Percentiles rank a stretch among this genome's conserved stretches.
Conservation (phyloP, 768 basidiomycete species). For the Tulasnella sp. region DNA sequence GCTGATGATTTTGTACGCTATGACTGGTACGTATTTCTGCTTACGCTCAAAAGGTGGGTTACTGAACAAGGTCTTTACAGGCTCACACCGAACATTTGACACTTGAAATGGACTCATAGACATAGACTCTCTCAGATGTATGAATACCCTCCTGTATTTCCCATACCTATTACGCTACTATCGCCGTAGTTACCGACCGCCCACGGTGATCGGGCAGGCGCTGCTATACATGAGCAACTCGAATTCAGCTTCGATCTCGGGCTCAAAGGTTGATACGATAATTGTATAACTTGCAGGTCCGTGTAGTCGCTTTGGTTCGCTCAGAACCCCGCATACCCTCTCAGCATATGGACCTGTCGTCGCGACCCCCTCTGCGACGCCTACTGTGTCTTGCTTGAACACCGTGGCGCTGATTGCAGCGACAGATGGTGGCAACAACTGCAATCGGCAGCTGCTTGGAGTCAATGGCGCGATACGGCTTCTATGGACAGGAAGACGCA, state of each 20-base stretch:
- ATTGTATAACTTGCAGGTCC: not conserved
- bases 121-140: not conserved
- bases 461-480: not conserved
- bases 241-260: not conserved
- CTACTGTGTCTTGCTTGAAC: not conserved
- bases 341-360: slow-evolving; percentile 11
- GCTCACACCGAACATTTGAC: not conserved
- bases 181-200: not conserved
- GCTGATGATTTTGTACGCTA: slow-evolving; percentile 79
- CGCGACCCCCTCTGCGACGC: not conserved
- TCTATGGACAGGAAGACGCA: not conserved
- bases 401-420: slow-evolving; percentile 7
- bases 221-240: slow-evolving; percentile 12
- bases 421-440: not conserved
- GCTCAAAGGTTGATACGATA: slow-evolving; percentile 12
- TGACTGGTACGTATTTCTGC: slow-evolving; percentile 52
- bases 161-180: not conserved
- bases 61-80: not conserved
- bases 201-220: slow-evolving; percentile 1
- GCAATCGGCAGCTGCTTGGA: slow-evolving; percentile 7
- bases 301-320: not conserved
- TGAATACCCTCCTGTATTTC: not conserved
- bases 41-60: not conserved
- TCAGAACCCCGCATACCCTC: slow-evolving; percentile 7
- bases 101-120: not conserved